phyloP scores from a whole-genome alignment of 2,329 filamentous ascomycete species.

The Fusarium phyllophilum region DNA sequence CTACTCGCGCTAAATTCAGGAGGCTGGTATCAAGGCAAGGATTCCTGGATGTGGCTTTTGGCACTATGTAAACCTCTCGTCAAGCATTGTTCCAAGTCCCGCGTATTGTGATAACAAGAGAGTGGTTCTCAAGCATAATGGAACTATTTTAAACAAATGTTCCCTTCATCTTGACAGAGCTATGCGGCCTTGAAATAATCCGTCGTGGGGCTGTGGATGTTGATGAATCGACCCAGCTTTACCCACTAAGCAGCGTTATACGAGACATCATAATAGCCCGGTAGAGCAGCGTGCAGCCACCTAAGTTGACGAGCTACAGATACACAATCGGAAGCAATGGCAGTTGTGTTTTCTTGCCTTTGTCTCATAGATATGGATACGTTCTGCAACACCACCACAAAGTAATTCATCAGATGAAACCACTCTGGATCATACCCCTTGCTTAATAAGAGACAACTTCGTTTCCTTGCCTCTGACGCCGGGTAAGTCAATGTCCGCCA shows the following conservation, averaged over 20 bases:
- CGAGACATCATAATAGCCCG: not conserved
- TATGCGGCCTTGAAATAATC: not conserved
- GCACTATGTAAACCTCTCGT: not conserved
- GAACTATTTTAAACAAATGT: not conserved
- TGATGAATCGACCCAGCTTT: not conserved
- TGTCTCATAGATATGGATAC: not conserved
- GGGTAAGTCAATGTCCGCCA: slow-evolving; percentile 14
- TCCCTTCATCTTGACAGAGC: not conserved
- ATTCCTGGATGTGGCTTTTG: not conserved
- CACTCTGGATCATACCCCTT: slow-evolving; percentile 20
- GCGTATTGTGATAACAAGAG: not conserved
- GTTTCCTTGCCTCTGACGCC: slow-evolving; percentile 7
- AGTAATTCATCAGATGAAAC: slow-evolving; percentile 26
- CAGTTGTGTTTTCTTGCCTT: not conserved
- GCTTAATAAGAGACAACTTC: slow-evolving; percentile 11
- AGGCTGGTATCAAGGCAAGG: slow-evolving; percentile 28
- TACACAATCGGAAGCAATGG: not conserved
- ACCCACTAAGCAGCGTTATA: not conserved
- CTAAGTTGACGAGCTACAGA: not conserved
- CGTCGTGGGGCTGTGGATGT: not conserved
- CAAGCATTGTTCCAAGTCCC: slow-evolving; percentile 2
- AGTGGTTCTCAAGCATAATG: not conserved
- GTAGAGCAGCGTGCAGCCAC: not conserved
- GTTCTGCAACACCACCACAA: slow-evolving; percentile 14
- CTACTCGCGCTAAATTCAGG: slow-evolving; percentile 29